phyloP scores from a whole-genome alignment of 305 asterid species.

The Fraxinus baroniana region DNA sequence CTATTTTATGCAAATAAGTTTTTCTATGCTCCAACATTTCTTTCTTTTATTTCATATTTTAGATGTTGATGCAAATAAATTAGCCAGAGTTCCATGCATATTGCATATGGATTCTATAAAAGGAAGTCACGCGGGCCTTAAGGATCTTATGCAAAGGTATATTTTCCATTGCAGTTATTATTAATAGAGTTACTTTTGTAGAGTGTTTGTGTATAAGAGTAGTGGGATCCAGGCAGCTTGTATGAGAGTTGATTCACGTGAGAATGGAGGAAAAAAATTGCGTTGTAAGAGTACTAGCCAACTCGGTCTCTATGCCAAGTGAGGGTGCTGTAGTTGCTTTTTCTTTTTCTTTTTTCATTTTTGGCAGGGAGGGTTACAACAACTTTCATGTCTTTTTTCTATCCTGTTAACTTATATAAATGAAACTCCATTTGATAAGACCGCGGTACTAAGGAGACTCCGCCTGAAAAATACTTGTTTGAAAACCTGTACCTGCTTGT shows the following conservation, averaged over 20 bases:
- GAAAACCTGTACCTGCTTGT: background rate
- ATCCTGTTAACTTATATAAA: conserved; percentile 3
- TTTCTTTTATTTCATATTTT: conserved; percentile 18
- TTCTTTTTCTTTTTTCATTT: conserved; percentile 13
- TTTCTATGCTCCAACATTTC: conserved; percentile 27
- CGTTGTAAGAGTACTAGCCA: background rate
- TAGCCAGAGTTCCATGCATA: conserved; percentile 78
- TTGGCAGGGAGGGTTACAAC: conserved; percentile 9
- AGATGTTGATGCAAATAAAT: conserved; percentile 48
- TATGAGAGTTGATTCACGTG: conserved; percentile 15
- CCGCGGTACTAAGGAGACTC: background rate
- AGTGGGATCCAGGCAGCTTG: background rate
- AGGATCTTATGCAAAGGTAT: conserved; percentile 83
- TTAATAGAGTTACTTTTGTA: background rate
- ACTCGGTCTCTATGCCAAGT: background rate
- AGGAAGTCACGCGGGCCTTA: conserved; percentile 84
- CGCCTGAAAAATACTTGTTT: conserved; percentile 7
- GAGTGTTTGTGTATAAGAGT: background rate
- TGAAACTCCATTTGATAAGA: background rate
- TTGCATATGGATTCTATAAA: conserved; percentile 96
- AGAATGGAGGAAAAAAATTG: conserved; percentile 8
- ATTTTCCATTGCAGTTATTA: conserved; percentile 1
- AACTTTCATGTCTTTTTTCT: conserved; percentile 1
- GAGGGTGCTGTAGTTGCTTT: conserved; percentile 1
- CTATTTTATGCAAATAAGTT: conserved; percentile 18